Evolutionary conservation across 139 green algal species (phyloP).

Genomic region (Tetratostichococcus sp.): DNA sequence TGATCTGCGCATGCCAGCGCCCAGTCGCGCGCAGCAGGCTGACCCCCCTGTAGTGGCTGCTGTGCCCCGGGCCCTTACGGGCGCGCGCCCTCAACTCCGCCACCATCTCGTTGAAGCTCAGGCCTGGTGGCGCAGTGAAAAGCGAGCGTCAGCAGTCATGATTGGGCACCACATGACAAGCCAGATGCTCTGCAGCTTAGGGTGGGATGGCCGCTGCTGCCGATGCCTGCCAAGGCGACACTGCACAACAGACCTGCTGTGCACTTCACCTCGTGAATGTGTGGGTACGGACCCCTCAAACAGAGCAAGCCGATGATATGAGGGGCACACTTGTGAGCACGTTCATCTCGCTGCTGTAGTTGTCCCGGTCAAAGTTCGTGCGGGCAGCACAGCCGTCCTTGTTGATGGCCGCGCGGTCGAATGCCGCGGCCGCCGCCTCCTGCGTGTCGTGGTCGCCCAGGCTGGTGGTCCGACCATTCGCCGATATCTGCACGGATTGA

Average conservation of each 20-base stretch:
- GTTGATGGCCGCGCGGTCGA: conserved; percentile 46
- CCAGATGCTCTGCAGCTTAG: too few species aligned
- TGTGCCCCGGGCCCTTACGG: conserved; percentile 25
- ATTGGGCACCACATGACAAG: too few species aligned
- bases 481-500: conserved; percentile 16
- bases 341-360: conserved; percentile 35
- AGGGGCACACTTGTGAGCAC: conserved; percentile 23
- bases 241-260: too few species aligned
- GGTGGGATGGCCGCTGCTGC: too few species aligned
- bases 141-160: too few species aligned
- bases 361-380: conserved; percentile 33
- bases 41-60: conserved; percentile 32
- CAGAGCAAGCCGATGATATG: too few species aligned
- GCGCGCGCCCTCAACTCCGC: conserved; percentile 37
- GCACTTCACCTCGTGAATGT: background rate
- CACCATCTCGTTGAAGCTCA: conserved; percentile 29
- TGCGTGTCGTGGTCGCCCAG: conserved; percentile 49
- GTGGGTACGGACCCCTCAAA: too few species aligned
- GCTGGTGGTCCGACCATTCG: conserved; percentile 29
- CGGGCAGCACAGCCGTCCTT: conserved; percentile 23
- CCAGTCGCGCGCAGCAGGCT: conserved; percentile 36
- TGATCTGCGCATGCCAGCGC: conserved; percentile 51
- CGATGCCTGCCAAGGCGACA: too few species aligned
- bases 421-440: conserved; percentile 38
- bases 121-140: too few species aligned